Evolutionary conservation across 495 filamentous ascomycete genomes (phyloP), one percentile per base, ranked within the genome.

Genomic region (Neurospora sp.): DNA sequence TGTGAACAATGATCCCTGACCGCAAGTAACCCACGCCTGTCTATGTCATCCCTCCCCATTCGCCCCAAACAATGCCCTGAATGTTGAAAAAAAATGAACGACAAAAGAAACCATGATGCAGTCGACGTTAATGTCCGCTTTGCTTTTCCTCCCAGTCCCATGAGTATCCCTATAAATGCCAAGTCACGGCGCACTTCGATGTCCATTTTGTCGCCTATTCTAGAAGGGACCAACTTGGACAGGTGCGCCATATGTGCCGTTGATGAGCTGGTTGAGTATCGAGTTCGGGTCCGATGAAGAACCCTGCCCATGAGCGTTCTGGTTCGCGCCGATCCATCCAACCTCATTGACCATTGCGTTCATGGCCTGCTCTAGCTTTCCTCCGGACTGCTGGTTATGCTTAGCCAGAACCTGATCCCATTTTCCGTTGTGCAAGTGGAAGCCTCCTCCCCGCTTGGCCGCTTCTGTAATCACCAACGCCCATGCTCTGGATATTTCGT

Each of bases 401-500:
- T 93, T 95, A 3, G 88, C 83, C 69, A 99, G 83, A 76, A 89
- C 94, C 82, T 94, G 90, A 77, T 98, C 96, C 96, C 96, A 99
- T 38, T 92, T 92, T 31, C 92, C 94, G 75, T 94, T 93, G 78
- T 98, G 95, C 75, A 99, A 79, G 75, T 92, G 88, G 77, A 98
- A 96, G 23, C 96, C 96, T 46, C 93, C 96, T 7, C 94, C 95
- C 71, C 91, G 86, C 83, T 98, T 98, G 27, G 93, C 90, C 11
- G 94, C 94, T 80, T 98, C 96, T 41, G 90, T 90, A 72, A 99
- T 93, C 54, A 97, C 95, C 78, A 97, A 78, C 39, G 94, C 90
- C 96, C 96, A 99, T 11, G 96, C 96, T 76, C 90, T 92, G 66
- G 93, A 90, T 59, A 99, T 93, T 80, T 98, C 96, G 76, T 99